Conservation (phyloP, 1,284 basidiomycete genomes). For the Cryptococcus neoformans region DNA sequence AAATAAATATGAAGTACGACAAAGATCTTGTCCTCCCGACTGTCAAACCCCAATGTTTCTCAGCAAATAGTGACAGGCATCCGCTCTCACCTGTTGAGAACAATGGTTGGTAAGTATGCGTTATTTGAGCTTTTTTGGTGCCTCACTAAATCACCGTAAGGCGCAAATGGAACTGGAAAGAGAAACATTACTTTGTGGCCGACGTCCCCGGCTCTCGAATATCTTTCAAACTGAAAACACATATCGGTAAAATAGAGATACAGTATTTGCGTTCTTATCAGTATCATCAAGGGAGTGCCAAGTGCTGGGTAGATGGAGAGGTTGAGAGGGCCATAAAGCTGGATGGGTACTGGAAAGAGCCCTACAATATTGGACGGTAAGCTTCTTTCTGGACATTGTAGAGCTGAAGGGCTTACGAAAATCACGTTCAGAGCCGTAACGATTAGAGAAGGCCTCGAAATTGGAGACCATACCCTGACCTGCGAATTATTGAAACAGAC, state of each 20-base stretch:
- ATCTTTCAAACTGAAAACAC: constrained; percentile 28
- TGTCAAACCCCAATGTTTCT: constrained; percentile 33
- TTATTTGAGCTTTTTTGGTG: no score
- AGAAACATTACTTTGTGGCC: constrained; percentile 40
- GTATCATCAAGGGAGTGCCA: constrained; percentile 34
- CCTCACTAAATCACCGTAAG: constrained; percentile 8
- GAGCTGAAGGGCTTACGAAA: neutral
- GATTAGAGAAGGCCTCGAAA: constrained; percentile 26
- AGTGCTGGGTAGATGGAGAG: constrained; percentile 42
- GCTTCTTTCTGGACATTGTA: neutral
- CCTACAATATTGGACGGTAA: constrained; percentile 8
- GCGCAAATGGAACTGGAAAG: constrained; percentile 34
- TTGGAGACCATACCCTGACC: constrained; percentile 32
- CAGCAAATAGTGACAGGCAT: constrained; percentile 26
- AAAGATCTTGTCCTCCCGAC: constrained; percentile 11
- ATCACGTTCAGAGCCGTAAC: constrained; percentile 12
- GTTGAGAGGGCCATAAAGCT: constrained; percentile 12
- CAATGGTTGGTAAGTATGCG: constrained; percentile 28
- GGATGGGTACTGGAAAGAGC: constrained; percentile 35
- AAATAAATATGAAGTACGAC: constrained; percentile 25
- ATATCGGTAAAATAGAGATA: constrained; percentile 33
- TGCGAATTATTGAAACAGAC: constrained; percentile 37
- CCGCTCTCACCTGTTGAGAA: constrained; percentile 25
- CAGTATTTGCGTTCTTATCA: constrained; percentile 34
- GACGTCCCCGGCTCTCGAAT: constrained; percentile 37